Evolutionary conservation across 495 filamentous ascomycete genomes (phyloP), one percentile per base, ranked within the genome.

Genomic region (Podospora fimiseda): DNA sequence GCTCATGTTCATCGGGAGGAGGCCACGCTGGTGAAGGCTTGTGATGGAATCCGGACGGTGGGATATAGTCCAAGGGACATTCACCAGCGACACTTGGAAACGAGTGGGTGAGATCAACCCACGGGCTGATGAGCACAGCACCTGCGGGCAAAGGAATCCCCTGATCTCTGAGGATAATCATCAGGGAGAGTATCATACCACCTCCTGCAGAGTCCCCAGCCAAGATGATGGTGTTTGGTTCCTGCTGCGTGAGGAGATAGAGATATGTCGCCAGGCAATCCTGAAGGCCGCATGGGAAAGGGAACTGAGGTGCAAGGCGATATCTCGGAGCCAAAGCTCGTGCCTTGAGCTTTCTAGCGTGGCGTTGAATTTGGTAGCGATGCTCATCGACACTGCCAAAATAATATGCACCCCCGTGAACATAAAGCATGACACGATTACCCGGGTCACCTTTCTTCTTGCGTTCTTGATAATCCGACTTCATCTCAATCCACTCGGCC

Each of bases 401-500:
- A 62, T 69, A 78, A 47, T 79, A 82, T 38, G 70, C 74, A 24
- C 80, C 81, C 3, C 92, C 92, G 62, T 96, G 92, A 8, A 96
- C 78, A 68, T 97, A 97, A 20, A 97, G 73, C 85, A 97, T 95
- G 20, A 93, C 83, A 22, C 88, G 80, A 57, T 85, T 87, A 7
- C 78, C 75, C 23, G 78, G 69, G 44, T 79, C 76, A 2, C 65
- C 70, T 0, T 67, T 67, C 61, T 76, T 76, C 67, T 85, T 86
- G 49, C 86, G 78, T 60, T 84, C 79, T 43, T 85, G 70, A 59
- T 90, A 86, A 59, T 96, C 87, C 49, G 79, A 76, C 51, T 81
- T 82, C 91, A 96, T 96, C 75, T 96, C 93, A 56, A 97, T 85
- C 92, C 89, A 96, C 64, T 97, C 93, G 1, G 87, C 90, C 62